phyloP scores from a whole-genome alignment of 169 alveolate species.

The Cryptosporidium sp. region DNA sequence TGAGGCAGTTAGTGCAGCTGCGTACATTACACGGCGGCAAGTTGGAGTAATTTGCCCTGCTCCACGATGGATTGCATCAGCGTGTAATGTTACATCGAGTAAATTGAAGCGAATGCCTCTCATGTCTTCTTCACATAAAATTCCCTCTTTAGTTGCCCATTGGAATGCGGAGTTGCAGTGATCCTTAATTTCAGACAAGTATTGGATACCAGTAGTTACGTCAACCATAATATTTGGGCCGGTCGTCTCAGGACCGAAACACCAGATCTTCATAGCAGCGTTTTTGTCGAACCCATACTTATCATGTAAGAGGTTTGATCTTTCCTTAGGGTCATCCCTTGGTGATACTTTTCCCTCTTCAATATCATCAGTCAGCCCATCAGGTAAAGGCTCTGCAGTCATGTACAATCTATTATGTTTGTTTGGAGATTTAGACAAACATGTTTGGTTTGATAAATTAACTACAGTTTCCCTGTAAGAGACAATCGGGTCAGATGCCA shows the following conservation, averaged over 20 bases:
- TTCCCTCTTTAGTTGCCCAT: conserved; percentile 99
- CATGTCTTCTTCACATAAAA: conserved; percentile 98
- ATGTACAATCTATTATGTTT: conserved; percentile 98
- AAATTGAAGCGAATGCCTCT: conserved; percentile 98
- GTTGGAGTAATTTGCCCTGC: conserved; percentile 99
- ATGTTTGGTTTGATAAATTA: conserved; percentile 90
- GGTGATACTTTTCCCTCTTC: conserved; percentile 94
- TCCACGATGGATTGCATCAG: conserved; percentile 99
- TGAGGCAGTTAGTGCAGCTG: conserved; percentile 95
- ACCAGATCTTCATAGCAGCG: conserved; percentile 98
- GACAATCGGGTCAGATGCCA: conserved; percentile 98
- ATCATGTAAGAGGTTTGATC: conserved; percentile 93
- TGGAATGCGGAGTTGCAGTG: conserved; percentile 99
- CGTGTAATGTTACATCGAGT: conserved; percentile 97
- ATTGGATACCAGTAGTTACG: conserved; percentile 96
- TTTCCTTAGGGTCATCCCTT: conserved; percentile 95
- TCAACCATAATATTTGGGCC: conserved; percentile 98
- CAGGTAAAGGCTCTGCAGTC: conserved; percentile 97
- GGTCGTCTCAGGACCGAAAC: conserved; percentile 99
- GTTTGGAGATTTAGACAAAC: conserved; percentile 99
- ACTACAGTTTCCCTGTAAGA: conserved; percentile 99
- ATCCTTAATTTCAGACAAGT: conserved; percentile 98
- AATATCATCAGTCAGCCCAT: conserved; percentile 95
- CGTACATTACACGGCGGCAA: conserved; percentile 96
- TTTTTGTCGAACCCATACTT: conserved; percentile 97